phyloP scores from a whole-genome alignment of 148 eudicot species.

The Talinum fruticosum region DNA sequence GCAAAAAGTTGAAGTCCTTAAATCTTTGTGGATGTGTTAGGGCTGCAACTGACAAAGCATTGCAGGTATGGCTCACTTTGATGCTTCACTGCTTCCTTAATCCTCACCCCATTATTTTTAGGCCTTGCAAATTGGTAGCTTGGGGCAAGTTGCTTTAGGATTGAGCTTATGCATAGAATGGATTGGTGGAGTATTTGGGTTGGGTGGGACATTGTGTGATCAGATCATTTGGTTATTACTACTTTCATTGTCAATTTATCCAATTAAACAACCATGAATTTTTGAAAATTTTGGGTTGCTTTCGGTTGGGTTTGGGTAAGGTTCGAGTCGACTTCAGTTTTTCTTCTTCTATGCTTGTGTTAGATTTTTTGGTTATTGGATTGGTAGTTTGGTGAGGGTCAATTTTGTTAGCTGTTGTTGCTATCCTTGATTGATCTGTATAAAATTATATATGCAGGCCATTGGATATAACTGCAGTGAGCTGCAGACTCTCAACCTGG shows the following conservation, averaged over 20 bases:
- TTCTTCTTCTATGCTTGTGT: too few relatives aligned
- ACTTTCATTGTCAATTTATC: too few relatives aligned
- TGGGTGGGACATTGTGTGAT: too few relatives aligned
- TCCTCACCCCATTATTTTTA: not conserved
- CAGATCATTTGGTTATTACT: too few relatives aligned
- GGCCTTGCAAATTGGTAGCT: too few relatives aligned
- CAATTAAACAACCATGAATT: too few relatives aligned
- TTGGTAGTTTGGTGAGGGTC: not conserved
- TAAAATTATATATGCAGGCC: conserved; percentile 44
- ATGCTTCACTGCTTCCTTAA: not conserved
- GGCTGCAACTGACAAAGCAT: conserved; percentile 78
- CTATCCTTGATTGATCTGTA: not conserved
- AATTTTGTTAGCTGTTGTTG: not conserved
- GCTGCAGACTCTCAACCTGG: conserved; percentile 68
- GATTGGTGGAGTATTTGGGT: not conserved
- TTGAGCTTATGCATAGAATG: too few relatives aligned
- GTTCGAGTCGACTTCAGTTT: too few relatives aligned
- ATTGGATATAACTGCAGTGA: conserved; percentile 74
- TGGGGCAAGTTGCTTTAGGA: not conserved
- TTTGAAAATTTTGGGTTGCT: too few relatives aligned
- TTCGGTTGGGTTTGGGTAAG: too few relatives aligned
- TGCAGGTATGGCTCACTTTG: conserved; percentile 50
- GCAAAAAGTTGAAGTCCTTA: conserved; percentile 62
- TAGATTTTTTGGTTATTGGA: too few relatives aligned
- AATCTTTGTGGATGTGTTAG: conserved; percentile 92